A percentile compares a stretch with the other conserved stretches of the same genome.
These are phyloP conservation scores for Cercospora brassicicola DNA, from an alignment of 2,329 filamentous ascomycete genomes.

Conservation along the genomic window DNA sequence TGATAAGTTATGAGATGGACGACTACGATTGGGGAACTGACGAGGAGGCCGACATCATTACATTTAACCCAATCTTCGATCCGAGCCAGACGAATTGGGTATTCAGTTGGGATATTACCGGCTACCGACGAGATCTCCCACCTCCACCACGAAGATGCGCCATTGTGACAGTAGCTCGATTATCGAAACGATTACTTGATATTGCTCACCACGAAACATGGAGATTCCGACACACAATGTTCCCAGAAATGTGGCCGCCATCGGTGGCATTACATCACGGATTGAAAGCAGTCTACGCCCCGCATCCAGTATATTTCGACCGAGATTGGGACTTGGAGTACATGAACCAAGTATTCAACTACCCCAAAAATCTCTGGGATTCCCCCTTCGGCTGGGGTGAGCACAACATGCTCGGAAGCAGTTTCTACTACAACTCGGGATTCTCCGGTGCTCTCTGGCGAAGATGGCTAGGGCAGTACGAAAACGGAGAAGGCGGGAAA, in stretches of 20 bases:
- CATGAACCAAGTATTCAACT: constrained; percentile 52
- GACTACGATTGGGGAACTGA: constrained; percentile 74
- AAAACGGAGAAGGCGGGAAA: constrained; percentile 45
- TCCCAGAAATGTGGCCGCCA: constrained; percentile 77
- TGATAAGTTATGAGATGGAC: constrained; percentile 60
- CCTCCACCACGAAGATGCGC: constrained; percentile 70
- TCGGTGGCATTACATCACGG: constrained; percentile 74
- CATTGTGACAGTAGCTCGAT: constrained; percentile 74
- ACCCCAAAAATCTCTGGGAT: constrained; percentile 47
- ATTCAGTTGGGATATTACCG: constrained; percentile 66
- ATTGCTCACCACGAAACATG: constrained; percentile 77
- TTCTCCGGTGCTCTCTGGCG: constrained; percentile 52
- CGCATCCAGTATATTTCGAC: constrained; percentile 78
- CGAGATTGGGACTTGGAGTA: constrained; percentile 62
- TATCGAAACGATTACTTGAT: constrained; percentile 70
- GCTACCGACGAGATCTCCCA: constrained; percentile 57
- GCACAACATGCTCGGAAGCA: constrained; percentile 53
- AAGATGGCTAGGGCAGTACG: constrained; percentile 51
- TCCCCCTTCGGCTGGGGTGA: constrained; percentile 54
- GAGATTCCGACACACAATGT: constrained; percentile 68
- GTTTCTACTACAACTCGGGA: constrained; percentile 54
- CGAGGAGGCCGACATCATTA: constrained; percentile 72
- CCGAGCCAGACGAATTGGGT: constrained; percentile 72
- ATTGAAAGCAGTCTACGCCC: constrained; percentile 74
- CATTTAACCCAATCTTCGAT: constrained; percentile 77